Conservation (phyloP, 257 asterid species). For the Eustoma russellianum region DNA sequence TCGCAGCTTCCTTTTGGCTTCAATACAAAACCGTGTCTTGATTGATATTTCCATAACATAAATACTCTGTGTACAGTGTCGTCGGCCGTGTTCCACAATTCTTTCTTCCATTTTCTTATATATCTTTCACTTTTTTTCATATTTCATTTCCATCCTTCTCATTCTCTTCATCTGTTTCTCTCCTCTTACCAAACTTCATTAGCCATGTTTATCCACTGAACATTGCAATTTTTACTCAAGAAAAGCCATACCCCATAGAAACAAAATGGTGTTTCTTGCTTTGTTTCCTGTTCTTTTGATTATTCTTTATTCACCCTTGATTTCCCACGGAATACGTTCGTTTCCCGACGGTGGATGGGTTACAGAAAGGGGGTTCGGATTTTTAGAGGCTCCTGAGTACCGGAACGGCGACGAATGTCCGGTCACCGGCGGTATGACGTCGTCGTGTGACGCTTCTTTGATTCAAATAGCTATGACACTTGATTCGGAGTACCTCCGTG, state of each 20-base stretch:
- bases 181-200: too few species aligned
- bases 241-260: not conserved
- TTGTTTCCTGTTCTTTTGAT: slow-evolving; percentile 19
- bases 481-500: slow-evolving; percentile 48
- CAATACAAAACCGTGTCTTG: too few species aligned
- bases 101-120: too few species aligned
- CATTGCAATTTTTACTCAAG: too few species aligned
- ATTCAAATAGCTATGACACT: slow-evolving; percentile 65
- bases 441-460: slow-evolving; percentile 36
- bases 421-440: not conserved
- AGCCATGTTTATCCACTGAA: too few species aligned
- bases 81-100: too few species aligned
- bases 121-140: too few species aligned
- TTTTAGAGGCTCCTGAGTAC: slow-evolving; percentile 47
- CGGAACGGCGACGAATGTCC: slow-evolving; percentile 40
- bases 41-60: too few species aligned
- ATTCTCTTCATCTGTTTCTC: too few species aligned
- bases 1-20: too few species aligned
- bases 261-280: slow-evolving; percentile 23
- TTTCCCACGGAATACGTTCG: slow-evolving; percentile 47
- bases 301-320: slow-evolving; percentile 20
- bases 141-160: not conserved
- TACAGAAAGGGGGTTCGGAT: slow-evolving; percentile 21
- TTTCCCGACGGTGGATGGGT: slow-evolving; percentile 26
- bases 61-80: too few species aligned